Base-by-base conservation (phyloP, 306 rosid species). In the Pyrus betulifolia region DNA sequence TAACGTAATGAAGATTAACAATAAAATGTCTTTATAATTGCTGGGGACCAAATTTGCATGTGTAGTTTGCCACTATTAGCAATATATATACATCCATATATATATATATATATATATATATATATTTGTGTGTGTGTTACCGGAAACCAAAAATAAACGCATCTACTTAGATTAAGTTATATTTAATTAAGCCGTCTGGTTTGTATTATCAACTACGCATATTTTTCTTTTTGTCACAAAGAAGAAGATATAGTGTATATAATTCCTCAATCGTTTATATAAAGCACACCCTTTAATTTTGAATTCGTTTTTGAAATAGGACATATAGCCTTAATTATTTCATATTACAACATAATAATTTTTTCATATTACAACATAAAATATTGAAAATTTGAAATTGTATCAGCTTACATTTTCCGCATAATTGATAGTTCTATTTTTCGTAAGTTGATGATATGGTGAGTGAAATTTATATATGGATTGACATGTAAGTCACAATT, bases 21-120 rank as follows among this genome's bases (percentile, higher is more conserved):
- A 4, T 25, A 23, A 64, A 9, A 31, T 75, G 70, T 19, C 71
- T 3, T 64, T 75, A 28, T 66, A 33, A 63, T 65, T 76, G 54
- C 25, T 51, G 79, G 33, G 57, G 63, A 35, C 51, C 64, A 76
- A 75, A 76, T 67, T 63, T 67, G 59, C 68, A 38, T 38, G 67
- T 57, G 35, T n/a, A 52, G n/a, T 25, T 44, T 21, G 38, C 17
- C 40, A 66, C 55, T 27, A 45, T 38, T 75, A 64, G 67, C 54
- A 77, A 77, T 22, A 31, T 30, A 30, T 25, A 25, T 25, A 25
- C 25, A 25, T 23, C 25, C 25, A 23, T 23, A 23, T 25, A 25
- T 25, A 25, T 25, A 25, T 25, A 25, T 25, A 25, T 25, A 25
- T 25, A 25, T 25, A 25, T 25, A 25, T 25, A 77, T 22, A 31